Base-by-base conservation (phyloP, 768 basidiomycete genomes). In the Boletus rubropictus region DNA sequence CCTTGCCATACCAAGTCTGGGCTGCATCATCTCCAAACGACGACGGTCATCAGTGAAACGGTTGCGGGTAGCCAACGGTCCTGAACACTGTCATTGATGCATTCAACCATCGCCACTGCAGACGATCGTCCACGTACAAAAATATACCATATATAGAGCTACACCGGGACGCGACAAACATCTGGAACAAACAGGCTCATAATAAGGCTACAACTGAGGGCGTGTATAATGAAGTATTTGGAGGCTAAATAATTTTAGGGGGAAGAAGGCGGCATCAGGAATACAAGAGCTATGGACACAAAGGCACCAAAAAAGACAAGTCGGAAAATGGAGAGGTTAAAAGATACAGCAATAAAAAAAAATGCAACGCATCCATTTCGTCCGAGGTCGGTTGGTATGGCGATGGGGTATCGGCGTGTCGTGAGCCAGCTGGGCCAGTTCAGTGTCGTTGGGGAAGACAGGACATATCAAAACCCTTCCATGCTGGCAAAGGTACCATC, bases 401-500 rank as follows among this genome's bases (percentile, higher is more conserved):
- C 11, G 3, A 43, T 29, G 18, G 25, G 25, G 44, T 48, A 48
- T 48, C 20, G 18, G 32, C 28, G 20, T 48, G 20, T 35, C 44
- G n/a, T 33, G 15, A 5, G n/a, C 17, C 8, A 20, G 3, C 42
- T 11, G 7, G 24, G 24, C 24, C 7, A 8, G 14, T 48, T 43
- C 33, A 17, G 29, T 8, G 44, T 5, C 14, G 1, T 24, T 22
- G 21, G 9, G 18, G 10, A 4, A 4, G 14, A 15, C 9, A 9
- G n/a, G 17, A 2, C 2, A 15, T 12, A 28, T 54, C 44, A 57
- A 18, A 55, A 60, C 2, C 2, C 58, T 2, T 48, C 34, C 39
- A 61, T 46, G 2, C 50, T 50, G 0, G 37, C 6, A 24, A 60
- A 55, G 3, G 43, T 5, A 7, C 37, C 27, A 8, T 55, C 49